Evolutionary conservation across 1,139 yeast species (phyloP), one percentile per base, ranked within the genome.

Genomic region (Pichiaceae sp.): DNA sequence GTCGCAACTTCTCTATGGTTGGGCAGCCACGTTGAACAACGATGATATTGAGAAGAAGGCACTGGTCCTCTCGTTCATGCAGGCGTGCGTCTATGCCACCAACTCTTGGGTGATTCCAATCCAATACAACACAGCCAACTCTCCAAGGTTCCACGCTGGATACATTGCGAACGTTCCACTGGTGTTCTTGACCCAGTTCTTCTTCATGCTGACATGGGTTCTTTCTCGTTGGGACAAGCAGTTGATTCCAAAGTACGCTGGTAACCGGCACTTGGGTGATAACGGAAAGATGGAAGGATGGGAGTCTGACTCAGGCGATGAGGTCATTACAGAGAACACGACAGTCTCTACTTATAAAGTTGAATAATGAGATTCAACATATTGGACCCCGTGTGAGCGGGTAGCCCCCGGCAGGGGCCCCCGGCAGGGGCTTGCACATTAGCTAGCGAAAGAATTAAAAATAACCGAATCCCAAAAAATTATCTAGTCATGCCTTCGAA

Each of bases 31-130:
- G 41, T 66, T 37, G 44, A 72, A 33, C 55, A 58, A 23, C 47
- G 59, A 31, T 70, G 71, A 47, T 72, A 68, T 48, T 59, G 68
- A 64, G 66, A 70, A 51, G 53, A 78, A 44, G 63, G 69, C 49
- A 41, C 60, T 72, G 35, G 62, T 68, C 15, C 70, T 72, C 17
- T 72, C 68, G 2, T 45, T 59, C 29, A 71, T 75, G 11, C 72
- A 73, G 46, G 64, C 66, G 7, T 53, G 69, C 31, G 74, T 77
- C 1, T 72, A 72, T 46, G 71, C 68, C 3, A 66, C 73, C 0
- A 63, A 64, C 15, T 72, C 76, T 1, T 70, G 66, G 41, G 53
- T 59, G 9, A 65, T 64, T 11, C 63, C 70, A 35, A 53, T 69
- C 29, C 70, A 68, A 1, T 71, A 71, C 66, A 60, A 68, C 44